phyloP scores from a whole-genome alignment of 768 basidiomycete species.

The Trametes villosa region DNA sequence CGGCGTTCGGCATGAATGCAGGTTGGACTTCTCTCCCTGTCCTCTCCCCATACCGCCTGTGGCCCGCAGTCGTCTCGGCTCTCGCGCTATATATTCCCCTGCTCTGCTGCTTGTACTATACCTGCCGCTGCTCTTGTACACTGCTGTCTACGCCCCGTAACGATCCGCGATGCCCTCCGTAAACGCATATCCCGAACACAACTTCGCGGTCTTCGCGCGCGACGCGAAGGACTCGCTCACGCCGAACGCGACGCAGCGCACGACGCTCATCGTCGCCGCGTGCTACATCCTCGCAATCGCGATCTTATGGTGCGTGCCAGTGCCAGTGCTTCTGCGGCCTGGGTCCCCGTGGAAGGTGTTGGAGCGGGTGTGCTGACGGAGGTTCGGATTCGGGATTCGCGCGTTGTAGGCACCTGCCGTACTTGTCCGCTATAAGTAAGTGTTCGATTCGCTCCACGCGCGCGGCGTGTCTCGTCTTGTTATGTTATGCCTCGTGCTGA shows the following conservation, averaged over 20 bases:
- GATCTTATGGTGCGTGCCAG: conserved; percentile 69
- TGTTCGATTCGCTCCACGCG: conserved; percentile 25
- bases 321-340: conserved; percentile 25
- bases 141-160: conserved; percentile 8
- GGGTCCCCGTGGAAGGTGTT: not conserved
- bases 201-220: conserved; percentile 34
- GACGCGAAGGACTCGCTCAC: conserved; percentile 43
- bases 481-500: not conserved
- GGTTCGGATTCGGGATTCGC: too few species aligned
- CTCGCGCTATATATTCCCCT: not conserved
- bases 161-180: conserved; percentile 24
- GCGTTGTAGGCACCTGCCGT: conserved; percentile 74
- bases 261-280: conserved; percentile 80
- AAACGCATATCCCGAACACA: conserved; percentile 19
- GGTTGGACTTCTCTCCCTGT: not conserved
- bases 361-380: not conserved
- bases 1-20: conserved; percentile 7
- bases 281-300: conserved; percentile 74
- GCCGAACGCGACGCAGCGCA: conserved; percentile 73
- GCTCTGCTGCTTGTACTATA: conserved; percentile 12
- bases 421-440: conserved; percentile 74
- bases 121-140: conserved; percentile 8
- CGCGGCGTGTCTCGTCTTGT: not conserved
- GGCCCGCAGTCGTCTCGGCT: conserved; percentile 8
- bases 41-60: not conserved